Base-by-base conservation (phyloP, 306 rosid species). In the Amphicarpaea edgeworthii region DNA sequence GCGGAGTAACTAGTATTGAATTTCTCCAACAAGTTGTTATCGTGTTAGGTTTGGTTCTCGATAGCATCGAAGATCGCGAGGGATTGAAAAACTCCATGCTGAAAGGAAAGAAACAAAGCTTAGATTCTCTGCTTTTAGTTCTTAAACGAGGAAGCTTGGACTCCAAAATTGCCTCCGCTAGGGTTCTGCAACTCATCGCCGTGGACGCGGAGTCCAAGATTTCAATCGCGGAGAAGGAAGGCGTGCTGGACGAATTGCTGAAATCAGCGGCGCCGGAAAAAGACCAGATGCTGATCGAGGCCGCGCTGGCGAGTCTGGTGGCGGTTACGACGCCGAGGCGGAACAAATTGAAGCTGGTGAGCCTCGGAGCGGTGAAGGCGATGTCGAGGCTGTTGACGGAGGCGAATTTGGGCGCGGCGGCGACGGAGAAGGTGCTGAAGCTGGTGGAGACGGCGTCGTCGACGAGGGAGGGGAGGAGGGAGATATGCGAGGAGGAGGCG, bases 381-480 rank as follows among this genome's bases (percentile, higher is more conserved):
- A 4, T 80, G 14, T 73, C 85, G 45, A 85, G 72, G 63, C 46
- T 86, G 7, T 42, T 93, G 1, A 66, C 81, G 19, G 86, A 83
- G 41, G 24, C 82, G 19, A 83, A 80, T 11, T 51, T 77, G 16
- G 76, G 73, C 47, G 78, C 51, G 8, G 40, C 87, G 28, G 68
- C 75, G 6, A 78, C 87, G 9, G 96, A 93, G 73, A 91, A 83
- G 55, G 90, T 78, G 55, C 63, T 93, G 79, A 87, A 85, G 70
- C 65, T 93, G 12, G 85, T 93, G 1, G 98, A 91, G 73, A 78
- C 79, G 60, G 80, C 81, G 47, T 89, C 93, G 45, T 84, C 93
- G 23, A 90, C 84, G n/a, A 88, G 73, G 68, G 96, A 93, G 73
- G 98, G 97, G 12, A 40, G 93, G 63, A 66, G 28, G 19, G 91